Conservation (phyloP, 306 rosid genomes). For the Dicorynia guianensis region DNA sequence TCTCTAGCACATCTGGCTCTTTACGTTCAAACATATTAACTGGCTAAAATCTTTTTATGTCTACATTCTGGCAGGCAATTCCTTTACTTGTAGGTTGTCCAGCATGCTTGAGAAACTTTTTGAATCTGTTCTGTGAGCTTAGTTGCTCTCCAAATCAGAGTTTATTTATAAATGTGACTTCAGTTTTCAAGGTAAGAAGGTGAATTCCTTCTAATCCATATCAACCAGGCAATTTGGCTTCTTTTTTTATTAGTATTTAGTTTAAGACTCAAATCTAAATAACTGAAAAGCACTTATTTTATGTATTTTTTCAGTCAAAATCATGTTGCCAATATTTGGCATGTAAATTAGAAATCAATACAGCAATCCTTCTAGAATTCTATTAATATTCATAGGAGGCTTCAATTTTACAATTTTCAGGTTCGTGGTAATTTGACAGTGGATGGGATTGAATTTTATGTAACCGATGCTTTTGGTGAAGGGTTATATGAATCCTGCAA, state of each 20-base stretch:
- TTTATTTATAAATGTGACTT: conserved; percentile 92
- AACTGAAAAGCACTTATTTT: conserved; percentile 11
- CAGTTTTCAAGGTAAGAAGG: conserved; percentile 68
- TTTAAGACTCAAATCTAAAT: conserved; percentile 15
- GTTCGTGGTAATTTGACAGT: conserved; percentile 76
- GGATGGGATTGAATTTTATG: conserved; percentile 81
- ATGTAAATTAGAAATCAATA: conserved; percentile 32
- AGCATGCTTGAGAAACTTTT: conserved; percentile 95
- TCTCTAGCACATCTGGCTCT: conserved; percentile 25
- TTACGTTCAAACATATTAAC: conserved; percentile 4
- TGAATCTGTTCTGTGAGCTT: conserved; percentile 97
- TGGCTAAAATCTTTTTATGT: conserved; percentile 5
- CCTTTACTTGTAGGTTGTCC: conserved; percentile 99
- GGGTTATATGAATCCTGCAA: conserved; percentile 94
- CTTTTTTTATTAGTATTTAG: conserved; percentile 6
- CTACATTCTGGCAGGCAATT: conserved; percentile 74
- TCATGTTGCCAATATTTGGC: conserved; percentile 14
- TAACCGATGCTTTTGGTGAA: conserved; percentile 86
- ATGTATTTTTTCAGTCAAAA: conserved; percentile 16
- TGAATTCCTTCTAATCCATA: conserved; percentile 16
- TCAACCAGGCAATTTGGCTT: background rate
- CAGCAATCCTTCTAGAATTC: conserved; percentile 9
- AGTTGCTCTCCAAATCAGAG: conserved; percentile 98
- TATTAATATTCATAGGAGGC: conserved; percentile 34
- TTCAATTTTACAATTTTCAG: conserved; percentile 59